Conservation (phyloP, 2,329 filamentous ascomycete genomes). For the Venturia aucupariae region DNA sequence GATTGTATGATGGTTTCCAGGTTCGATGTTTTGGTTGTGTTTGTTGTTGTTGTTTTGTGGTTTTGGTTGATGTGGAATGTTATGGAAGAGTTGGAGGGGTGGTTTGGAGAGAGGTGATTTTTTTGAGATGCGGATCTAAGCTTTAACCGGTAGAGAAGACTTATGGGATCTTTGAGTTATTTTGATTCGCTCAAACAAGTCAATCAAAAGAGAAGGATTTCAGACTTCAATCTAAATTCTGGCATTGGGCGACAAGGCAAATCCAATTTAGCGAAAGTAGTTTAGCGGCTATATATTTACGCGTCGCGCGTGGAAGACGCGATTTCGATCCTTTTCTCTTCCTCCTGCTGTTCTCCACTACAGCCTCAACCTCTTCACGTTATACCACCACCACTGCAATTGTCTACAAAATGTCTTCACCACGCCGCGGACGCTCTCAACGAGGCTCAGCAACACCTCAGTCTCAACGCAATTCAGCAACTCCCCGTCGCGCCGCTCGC, state of each 20-base stretch:
- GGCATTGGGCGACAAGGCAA: neutral
- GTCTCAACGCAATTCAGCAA: constrained; percentile 25
- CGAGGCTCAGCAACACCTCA: neutral
- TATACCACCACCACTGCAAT: neutral
- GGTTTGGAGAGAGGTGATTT: too few relatives aligned
- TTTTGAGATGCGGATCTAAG: neutral
- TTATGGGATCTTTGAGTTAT: neutral
- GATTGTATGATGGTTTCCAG: too few relatives aligned
- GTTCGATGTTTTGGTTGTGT: neutral
- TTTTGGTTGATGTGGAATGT: constrained; percentile 6
- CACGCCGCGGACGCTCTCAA: constrained; percentile 13
- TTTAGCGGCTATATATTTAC: neutral
- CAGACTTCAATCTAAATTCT: too few relatives aligned
- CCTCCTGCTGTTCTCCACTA: neutral
- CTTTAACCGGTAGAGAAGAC: neutral
- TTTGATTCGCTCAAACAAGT: neutral
- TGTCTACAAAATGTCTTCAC: constrained; percentile 15
- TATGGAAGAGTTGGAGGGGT: neutral
- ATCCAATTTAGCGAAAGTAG: neutral
- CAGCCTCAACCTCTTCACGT: neutral
- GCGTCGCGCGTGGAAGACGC: neutral
- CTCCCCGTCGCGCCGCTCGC: constrained; percentile 44
- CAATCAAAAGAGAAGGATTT: neutral
- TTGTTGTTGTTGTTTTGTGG: neutral
- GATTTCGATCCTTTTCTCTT: neutral